Conservation (phyloP, 2,329 filamentous ascomycete genomes). For the Hypoxylon sp. region DNA sequence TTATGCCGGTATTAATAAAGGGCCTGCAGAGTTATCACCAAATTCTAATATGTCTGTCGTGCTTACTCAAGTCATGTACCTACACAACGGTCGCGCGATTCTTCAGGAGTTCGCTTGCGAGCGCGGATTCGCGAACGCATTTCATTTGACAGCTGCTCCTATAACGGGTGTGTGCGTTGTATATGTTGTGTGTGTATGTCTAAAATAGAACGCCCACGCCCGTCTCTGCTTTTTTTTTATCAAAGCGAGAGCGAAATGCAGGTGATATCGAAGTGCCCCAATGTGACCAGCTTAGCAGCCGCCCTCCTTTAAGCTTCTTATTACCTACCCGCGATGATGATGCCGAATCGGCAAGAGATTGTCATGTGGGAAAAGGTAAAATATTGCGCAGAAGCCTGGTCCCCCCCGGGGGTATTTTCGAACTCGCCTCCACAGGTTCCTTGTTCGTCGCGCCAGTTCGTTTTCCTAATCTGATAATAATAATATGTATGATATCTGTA, state of each 20-base stretch:
- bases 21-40: constrained; percentile 42
- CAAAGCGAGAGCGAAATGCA: constrained; percentile 47
- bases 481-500: constrained; percentile 40
- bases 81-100: constrained; percentile 18
- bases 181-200: constrained; percentile 29
- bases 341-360: constrained; percentile 45
- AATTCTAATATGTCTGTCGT: constrained; percentile 17
- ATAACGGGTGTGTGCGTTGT: constrained; percentile 25
- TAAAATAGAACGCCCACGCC: constrained; percentile 45
- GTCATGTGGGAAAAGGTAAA: constrained; percentile 18
- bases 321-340: constrained; percentile 39
- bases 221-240: constrained; percentile 38
- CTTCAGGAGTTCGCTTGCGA: constrained; percentile 32
- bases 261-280: constrained; percentile 50
- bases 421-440: constrained; percentile 41
- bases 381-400: constrained; percentile 16
- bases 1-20: constrained; percentile 52
- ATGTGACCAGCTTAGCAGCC: constrained; percentile 40
- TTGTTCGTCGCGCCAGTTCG: constrained; percentile 25
- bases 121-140: constrained; percentile 33
- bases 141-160: constrained; percentile 35
- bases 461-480: constrained; percentile 42
- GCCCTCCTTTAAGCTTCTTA: constrained; percentile 43
- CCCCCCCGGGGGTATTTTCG: background rate
- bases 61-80: constrained; percentile 47